These are phyloP conservation scores for Geotrichum histeridarum DNA, from an alignment of 1,139 yeast genomes.

Conservation along the genomic window DNA sequence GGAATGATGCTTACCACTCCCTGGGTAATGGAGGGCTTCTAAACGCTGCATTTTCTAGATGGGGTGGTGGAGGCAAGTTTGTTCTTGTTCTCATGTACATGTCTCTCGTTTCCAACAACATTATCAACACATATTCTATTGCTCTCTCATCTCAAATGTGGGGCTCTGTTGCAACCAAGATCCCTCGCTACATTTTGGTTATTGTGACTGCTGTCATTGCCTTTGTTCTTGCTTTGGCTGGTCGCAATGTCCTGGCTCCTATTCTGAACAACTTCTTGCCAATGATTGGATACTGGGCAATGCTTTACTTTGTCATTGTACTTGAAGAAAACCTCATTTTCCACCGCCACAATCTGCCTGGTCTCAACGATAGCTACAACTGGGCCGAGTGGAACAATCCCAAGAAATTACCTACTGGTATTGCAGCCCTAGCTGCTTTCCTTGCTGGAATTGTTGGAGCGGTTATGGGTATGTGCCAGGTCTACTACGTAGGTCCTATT, in stretches of 20 bases:
- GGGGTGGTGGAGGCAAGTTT: constrained; percentile 79
- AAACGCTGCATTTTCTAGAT: constrained; percentile 59
- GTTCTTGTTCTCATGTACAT: constrained; percentile 62
- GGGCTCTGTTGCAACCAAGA: constrained; percentile 53
- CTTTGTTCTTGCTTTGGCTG: constrained; percentile 53
- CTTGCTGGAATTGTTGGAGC: constrained; percentile 67
- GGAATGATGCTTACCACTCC: constrained; percentile 53
- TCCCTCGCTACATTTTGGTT: constrained; percentile 81
- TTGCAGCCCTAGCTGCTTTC: constrained; percentile 60
- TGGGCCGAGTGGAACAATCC: constrained; percentile 65
- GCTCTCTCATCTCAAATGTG: constrained; percentile 75
- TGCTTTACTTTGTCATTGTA: constrained; percentile 69
- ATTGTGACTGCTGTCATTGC: constrained; percentile 59
- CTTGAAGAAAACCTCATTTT: constrained; percentile 73
- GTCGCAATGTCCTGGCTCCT: constrained; percentile 66
- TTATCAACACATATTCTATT: constrained; percentile 76
- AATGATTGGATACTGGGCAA: constrained; percentile 92
- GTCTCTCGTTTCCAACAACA: constrained; percentile 74
- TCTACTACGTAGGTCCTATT: constrained; percentile 68
- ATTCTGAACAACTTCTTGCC: constrained; percentile 86
- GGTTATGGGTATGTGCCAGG: constrained; percentile 77
- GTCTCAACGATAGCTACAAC: constrained; percentile 33
- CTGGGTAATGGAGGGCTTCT: constrained; percentile 78
- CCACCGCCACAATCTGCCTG: constrained; percentile 45
- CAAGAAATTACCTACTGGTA: constrained; percentile 52